Evolutionary conservation across 176 grass and related monocot genomes (phyloP), one percentile per base, ranked within the genome.

Genomic region (Microstegium vimineum): DNA sequence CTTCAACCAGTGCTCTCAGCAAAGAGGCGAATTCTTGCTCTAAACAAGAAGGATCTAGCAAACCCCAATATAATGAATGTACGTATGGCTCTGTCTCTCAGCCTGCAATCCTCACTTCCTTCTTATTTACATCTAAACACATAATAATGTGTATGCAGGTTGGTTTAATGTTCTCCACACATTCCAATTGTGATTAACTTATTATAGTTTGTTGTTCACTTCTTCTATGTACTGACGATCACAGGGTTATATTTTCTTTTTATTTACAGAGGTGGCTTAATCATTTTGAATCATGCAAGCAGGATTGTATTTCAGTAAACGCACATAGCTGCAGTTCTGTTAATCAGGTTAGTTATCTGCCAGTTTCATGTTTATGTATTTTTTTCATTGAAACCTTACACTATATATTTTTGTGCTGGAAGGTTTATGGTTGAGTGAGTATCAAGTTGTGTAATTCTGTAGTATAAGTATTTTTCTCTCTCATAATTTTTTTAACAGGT

Each of bases 31-130:
- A 93, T 98, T 63, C 89, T 98, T 88, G 89, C 90, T 86, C 83
- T 98, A 63, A 98, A 98, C 71, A 95, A 98, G 87, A 98, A 98
- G 79, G 95, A 98, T 84, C 86, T 98, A 8, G 90, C 95, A 62
- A 98, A 98, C 85, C 88, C 87, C 30, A 98, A 98, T 70, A 95
- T 98, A 70, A 90, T 95, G 92, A 87, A 90, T 69, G 95, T 98
- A 93, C 77, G 90, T 80, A 32, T 33, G 51, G 56, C 57, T 82
- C 40, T 71, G 11, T 74, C 26, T 89, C 63, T 47, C 34, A 32
- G 16, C 27, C 54, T 78, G 3, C 23, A 54, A 54, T 71, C 22
- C 18, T 52, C 20, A 63, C 36, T 31, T 51, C 6, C 4, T 73
- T 69, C 27, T 63, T 31, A 6, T 30, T 26, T 52, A 12, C 51